These are phyloP conservation scores for Chalciporus piperatoides DNA, from an alignment of 1,284 basidiomycete species.

Conservation along the genomic window DNA sequence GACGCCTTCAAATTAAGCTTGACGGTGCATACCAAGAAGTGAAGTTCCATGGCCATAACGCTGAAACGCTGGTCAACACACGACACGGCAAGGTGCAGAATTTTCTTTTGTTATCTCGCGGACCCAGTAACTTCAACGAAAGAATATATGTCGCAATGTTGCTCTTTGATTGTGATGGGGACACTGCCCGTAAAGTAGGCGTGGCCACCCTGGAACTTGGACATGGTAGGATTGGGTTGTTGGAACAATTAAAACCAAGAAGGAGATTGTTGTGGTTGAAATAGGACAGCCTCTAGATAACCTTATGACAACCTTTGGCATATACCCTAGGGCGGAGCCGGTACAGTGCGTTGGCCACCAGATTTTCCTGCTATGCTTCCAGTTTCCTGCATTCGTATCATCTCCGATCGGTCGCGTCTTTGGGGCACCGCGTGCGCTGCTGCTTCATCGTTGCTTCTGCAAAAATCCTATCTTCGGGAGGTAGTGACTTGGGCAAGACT, in stretches of 20 bases:
- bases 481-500: too few species aligned
- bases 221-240: background rate
- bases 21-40: background rate
- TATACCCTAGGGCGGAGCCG: too few species aligned
- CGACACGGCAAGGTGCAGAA: background rate
- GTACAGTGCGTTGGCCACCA: too few species aligned
- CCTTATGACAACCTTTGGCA: too few species aligned
- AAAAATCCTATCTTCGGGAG: too few species aligned
- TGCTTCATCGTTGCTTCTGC: too few species aligned
- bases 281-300: too few species aligned
- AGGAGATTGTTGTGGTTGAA: constrained; percentile 4
- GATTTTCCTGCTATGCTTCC: too few species aligned
- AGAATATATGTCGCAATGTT: constrained; percentile 1
- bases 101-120: constrained; percentile 9
- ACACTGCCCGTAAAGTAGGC: constrained; percentile 2
- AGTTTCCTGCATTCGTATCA: too few species aligned
- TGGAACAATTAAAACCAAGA: constrained; percentile 1
- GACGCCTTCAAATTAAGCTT: background rate
- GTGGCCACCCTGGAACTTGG: constrained; percentile 3
- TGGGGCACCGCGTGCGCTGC: too few species aligned
- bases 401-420: too few species aligned
- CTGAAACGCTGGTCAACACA: background rate
- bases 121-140: background rate
- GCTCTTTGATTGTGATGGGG: constrained; percentile 3
- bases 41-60: constrained; percentile 1